phyloP scores from a whole-genome alignment of 331 rosid genomes.

The Quercus phellos region DNA sequence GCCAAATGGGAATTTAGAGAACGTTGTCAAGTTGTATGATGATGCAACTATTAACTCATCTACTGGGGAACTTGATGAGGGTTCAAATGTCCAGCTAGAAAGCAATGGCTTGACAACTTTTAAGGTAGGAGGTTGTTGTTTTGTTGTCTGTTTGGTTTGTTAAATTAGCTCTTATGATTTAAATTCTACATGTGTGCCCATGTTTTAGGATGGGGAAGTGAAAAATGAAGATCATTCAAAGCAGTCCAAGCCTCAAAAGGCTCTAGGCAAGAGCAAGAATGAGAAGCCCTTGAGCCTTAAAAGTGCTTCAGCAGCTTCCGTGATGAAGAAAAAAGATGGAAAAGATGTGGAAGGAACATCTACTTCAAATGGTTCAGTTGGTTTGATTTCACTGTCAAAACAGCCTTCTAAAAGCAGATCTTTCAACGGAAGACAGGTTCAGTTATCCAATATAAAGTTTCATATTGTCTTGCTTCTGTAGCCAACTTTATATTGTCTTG shows the following conservation, averaged over 20 bases:
- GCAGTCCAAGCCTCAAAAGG: slow-evolving; percentile 41
- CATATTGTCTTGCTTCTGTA: not conserved
- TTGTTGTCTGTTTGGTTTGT: slow-evolving; percentile 12
- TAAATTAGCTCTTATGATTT: not conserved
- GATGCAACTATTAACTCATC: slow-evolving; percentile 32
- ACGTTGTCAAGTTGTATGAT: slow-evolving; percentile 31
- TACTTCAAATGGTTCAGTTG: slow-evolving; percentile 56
- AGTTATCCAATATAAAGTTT: slow-evolving; percentile 40
- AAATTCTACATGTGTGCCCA: slow-evolving; percentile 16
- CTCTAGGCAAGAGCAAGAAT: slow-evolving; percentile 47
- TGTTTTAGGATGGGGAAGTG: slow-evolving; percentile 46
- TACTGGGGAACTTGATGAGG: slow-evolving; percentile 43
- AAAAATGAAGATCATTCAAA: slow-evolving; percentile 31
- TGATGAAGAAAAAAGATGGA: slow-evolving; percentile 55
- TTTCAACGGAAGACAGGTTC: slow-evolving; percentile 48
- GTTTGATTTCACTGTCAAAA: slow-evolving; percentile 40
- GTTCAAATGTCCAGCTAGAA: slow-evolving; percentile 26
- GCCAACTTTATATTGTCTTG: slow-evolving; percentile 14
- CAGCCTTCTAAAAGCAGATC: slow-evolving; percentile 47
- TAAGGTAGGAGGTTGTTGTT: slow-evolving; percentile 38
- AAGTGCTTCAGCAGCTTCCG: slow-evolving; percentile 30
- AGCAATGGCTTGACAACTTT: slow-evolving; percentile 40
- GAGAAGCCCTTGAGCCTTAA: slow-evolving; percentile 40
- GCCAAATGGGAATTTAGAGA: slow-evolving; percentile 43
- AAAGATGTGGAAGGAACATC: slow-evolving; percentile 43